phyloP scores from a whole-genome alignment of 495 filamentous ascomycete genomes.

The Bombardia bombarda region DNA sequence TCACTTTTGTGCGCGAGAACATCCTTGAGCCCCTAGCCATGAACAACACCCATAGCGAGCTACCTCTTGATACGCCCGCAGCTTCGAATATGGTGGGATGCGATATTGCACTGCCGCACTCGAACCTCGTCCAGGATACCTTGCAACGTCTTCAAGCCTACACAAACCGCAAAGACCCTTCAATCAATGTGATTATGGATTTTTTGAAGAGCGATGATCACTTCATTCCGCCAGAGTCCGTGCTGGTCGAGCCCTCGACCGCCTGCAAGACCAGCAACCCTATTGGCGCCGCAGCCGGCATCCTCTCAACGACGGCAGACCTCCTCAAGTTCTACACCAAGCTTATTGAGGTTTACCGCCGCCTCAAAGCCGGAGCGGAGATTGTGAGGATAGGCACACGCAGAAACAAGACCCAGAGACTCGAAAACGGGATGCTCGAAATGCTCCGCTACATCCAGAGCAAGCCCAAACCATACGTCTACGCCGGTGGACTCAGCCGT shows the following conservation, averaged over 20 bases:
- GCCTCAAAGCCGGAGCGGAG: neutral
- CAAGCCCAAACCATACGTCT: constrained; percentile 4
- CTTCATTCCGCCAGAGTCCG: neutral
- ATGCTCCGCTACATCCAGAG: constrained; percentile 1
- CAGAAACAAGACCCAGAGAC: too few species aligned
- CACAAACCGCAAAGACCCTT: neutral
- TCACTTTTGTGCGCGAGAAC: constrained; percentile 1
- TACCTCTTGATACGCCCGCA: too few species aligned
- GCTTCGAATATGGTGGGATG: too few species aligned
- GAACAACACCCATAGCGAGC: too few species aligned
- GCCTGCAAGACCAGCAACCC: neutral
- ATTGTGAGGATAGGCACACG: too few species aligned
- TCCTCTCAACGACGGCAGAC: constrained; percentile 10
- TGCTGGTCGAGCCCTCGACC: constrained; percentile 2
- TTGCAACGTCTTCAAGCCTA: too few species aligned
- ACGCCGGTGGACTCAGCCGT: constrained; percentile 10
- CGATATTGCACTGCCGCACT: too few species aligned
- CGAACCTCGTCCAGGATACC: too few species aligned
- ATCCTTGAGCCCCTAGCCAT: constrained; percentile 7
- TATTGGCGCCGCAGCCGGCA: constrained; percentile 9
- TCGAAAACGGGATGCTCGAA: constrained; percentile 10
- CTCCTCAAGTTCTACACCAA: constrained; percentile 8
- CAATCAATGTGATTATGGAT: neutral
- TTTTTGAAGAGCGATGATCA: neutral
- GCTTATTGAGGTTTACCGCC: constrained; percentile 4